Evolutionary conservation across 139 green algal genomes (phyloP).

Genomic region (Deuterostichococcus epilithicus): DNA sequence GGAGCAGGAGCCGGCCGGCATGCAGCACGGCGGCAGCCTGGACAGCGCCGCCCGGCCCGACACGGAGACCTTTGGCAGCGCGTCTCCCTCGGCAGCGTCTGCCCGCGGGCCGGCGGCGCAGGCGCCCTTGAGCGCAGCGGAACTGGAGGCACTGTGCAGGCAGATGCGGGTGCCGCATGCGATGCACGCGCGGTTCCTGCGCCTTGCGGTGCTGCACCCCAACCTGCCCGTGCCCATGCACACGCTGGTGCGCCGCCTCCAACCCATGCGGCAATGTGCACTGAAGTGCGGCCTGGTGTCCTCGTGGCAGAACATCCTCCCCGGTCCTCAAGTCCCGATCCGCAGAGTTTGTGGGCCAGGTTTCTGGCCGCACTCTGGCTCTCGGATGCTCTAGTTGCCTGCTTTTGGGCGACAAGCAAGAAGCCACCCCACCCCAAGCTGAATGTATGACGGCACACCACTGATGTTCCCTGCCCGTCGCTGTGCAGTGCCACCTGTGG

Average conservation of each 20-base stretch:
- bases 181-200: slow-evolving; percentile 9
- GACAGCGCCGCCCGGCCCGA: slow-evolving; percentile 15
- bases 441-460: too few species aligned
- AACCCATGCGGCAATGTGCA: too few species aligned
- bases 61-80: slow-evolving; percentile 30
- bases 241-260: slow-evolving; percentile 4
- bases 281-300: too few species aligned
- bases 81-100: neutral
- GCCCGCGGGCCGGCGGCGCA: neutral
- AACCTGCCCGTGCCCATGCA: slow-evolving; percentile 52
- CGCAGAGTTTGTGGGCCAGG: too few species aligned
- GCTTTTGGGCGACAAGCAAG: too few species aligned
- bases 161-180: slow-evolving; percentile 33
- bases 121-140: neutral
- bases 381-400: too few species aligned
- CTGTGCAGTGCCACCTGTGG: slow-evolving; percentile 63
- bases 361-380: too few species aligned
- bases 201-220: slow-evolving; percentile 44
- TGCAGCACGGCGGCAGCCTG: neutral
- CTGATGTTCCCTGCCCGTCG: slow-evolving; percentile 51
- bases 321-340: too few species aligned
- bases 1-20: slow-evolving; percentile 14
- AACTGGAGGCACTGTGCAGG: slow-evolving; percentile 28
- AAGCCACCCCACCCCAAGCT: too few species aligned
- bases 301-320: too few species aligned